phyloP scores from a whole-genome alignment of 352 stramenopile genomes.

The Pythium sp. region DNA sequence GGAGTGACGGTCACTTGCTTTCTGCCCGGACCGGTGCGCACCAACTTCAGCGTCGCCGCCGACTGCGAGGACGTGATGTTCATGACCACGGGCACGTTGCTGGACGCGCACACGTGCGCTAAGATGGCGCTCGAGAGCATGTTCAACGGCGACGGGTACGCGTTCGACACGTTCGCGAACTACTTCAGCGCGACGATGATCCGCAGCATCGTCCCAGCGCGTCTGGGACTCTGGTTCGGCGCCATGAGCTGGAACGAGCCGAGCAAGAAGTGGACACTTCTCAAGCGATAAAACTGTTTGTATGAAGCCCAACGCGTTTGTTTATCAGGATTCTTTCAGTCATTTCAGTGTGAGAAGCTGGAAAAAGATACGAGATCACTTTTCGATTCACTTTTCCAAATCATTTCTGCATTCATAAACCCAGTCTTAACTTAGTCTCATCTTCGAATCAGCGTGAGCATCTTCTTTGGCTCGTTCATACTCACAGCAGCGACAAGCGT shows the following conservation, averaged over 20 bases:
- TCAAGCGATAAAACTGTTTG: neutral
- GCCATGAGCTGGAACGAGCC: constrained; percentile 4
- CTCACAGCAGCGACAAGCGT: constrained; percentile 39
- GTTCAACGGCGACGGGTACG: constrained; percentile 24
- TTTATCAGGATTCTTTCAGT: neutral
- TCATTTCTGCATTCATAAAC: neutral
- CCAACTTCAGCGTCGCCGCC: constrained; percentile 53
- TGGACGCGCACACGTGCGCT: constrained; percentile 14
- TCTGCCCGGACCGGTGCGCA: constrained; percentile 53
- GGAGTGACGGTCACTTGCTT: constrained; percentile 71
- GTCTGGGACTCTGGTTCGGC: constrained; percentile 5
- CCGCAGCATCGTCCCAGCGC: constrained; percentile 7
- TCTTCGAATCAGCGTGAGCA: constrained; percentile 9
- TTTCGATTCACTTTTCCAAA: neutral
- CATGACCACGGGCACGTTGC: neutral
- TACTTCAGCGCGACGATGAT: constrained; percentile 7
- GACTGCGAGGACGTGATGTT: constrained; percentile 30
- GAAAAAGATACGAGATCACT: neutral
- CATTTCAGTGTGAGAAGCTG: neutral
- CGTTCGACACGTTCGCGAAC: constrained; percentile 45
- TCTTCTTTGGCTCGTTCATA: constrained; percentile 19
- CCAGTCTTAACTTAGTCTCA: neutral
- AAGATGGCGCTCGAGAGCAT: constrained; percentile 14
- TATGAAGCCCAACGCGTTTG: neutral
- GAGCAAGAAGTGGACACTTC: neutral